These are phyloP conservation scores for Penicillium fuscoglaucum DNA, from an alignment of 2,329 filamentous ascomycete species.

Conservation along the genomic window DNA sequence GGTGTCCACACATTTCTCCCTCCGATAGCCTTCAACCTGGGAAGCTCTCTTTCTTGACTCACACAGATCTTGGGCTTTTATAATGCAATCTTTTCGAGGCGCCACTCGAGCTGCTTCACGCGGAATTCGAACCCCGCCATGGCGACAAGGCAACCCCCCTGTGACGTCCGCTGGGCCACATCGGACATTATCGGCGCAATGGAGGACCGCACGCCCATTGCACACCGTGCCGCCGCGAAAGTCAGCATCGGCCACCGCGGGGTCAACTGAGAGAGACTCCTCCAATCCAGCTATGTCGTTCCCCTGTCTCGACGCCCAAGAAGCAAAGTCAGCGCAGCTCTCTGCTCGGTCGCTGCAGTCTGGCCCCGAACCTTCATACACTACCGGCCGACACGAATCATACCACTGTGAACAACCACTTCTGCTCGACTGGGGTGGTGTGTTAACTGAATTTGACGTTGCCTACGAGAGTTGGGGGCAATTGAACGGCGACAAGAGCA, in stretches of 20 bases:
- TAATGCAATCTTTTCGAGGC: conserved; percentile 25
- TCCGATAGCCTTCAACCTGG: conserved; percentile 1
- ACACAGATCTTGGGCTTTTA: neutral
- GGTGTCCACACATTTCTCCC: conserved; percentile 14
- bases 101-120: conserved; percentile 23
- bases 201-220: conserved; percentile 18
- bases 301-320: conserved; percentile 83
- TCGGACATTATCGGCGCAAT: conserved; percentile 23
- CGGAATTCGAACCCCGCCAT: conserved; percentile 16
- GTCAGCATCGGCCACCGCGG: conserved; percentile 17
- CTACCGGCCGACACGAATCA: conserved; percentile 75
- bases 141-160: conserved; percentile 13
- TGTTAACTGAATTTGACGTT: conserved; percentile 81
- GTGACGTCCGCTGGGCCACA: conserved; percentile 6
- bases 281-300: conserved; percentile 87
- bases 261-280: conserved; percentile 34
- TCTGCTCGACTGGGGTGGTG: conserved; percentile 89
- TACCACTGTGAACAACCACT: conserved; percentile 75
- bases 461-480: conserved; percentile 92
- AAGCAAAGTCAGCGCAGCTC: conserved; percentile 73
- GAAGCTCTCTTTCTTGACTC: neutral
- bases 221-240: conserved; percentile 23
- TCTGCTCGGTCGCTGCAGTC: conserved; percentile 65
- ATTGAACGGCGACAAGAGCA: conserved; percentile 76
- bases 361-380: conserved; percentile 93